Base-by-base conservation (phyloP, 306 rosid genomes). In the Glycine tomentella region DNA sequence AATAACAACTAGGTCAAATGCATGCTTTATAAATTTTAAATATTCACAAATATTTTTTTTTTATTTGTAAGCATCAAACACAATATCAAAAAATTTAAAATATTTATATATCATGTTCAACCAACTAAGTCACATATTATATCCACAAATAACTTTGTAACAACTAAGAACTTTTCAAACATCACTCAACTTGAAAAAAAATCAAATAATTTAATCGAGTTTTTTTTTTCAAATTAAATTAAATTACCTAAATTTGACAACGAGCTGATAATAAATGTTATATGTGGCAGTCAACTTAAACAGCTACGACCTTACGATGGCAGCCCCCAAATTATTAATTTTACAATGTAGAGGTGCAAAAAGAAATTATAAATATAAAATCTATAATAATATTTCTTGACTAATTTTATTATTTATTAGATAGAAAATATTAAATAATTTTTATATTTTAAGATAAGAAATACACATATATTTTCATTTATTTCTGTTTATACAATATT, bases 161-260 rank as follows among this genome's bases (percentile, higher is more conserved):
- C 44, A 38, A 38, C 6, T 38, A 38, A 4, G 6, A 38, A 38
- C 7, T 38, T 38, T 38, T 38, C 44, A 38, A 25, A 38, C 44
- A 52, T 14, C 7, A 7, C 57, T n/a, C n/a, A 53, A 53, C 20
- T 53, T n/a, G 20, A 53, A 53, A 25, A n/a, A 25, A n/a, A 52
- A 4, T 13, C 15, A 4, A 53, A 53, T 14, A 53, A 14, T 53
- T 53, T 53, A n/a, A n/a, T 14, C n/a, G 17, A 14, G 59, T n/a
- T n/a, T 53, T 20, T 51, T 31, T 3, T 34, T 33, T 55, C n/a
- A n/a, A 38, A 36, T 38, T 56, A 9, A 40, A 10, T 56, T n/a
- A 40, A 10, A 74, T 74, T 52, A 42, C 25, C 9, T 17, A 20
- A 59, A 59, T 9, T 59, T 75, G 70, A 45, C 69, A 44, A 44